Percentiles rank a stretch among this genome's conserved stretches.
phyloP scores from a whole-genome alignment of 2,329 filamentous ascomycete species.

The Diaporthe sp. region DNA sequence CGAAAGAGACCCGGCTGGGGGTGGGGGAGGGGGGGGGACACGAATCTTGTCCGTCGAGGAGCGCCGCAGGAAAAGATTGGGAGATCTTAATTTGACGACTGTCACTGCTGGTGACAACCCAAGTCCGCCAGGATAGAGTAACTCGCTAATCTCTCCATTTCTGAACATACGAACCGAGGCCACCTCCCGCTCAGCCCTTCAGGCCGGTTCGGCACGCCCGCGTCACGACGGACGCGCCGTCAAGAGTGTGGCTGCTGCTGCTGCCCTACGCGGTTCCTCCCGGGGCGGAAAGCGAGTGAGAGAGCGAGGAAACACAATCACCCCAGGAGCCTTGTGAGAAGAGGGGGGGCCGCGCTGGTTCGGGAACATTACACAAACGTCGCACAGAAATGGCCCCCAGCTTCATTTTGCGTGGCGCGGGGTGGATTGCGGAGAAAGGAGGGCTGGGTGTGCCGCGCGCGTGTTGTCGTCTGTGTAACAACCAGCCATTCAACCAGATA shows the following conservation, averaged over 20 bases:
- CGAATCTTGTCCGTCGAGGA: neutral
- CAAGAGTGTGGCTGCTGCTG: neutral
- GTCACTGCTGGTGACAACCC: neutral
- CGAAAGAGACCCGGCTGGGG: neutral
- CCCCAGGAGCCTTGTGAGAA: neutral
- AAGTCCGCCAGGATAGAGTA: neutral
- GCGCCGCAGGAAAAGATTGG: neutral
- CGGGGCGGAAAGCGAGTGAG: no score
- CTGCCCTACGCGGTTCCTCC: neutral
- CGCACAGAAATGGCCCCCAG: neutral
- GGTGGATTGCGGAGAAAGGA: neutral
- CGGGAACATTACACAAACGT: neutral
- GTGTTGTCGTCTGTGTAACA: conserved; percentile 3
- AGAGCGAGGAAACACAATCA: no score
- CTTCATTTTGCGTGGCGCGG: neutral
- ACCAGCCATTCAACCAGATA: neutral
- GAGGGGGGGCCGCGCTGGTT: neutral
- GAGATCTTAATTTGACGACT: neutral
- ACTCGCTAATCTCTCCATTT: neutral
- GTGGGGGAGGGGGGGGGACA: no score
- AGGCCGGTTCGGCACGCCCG: neutral
- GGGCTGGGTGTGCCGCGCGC: conserved; percentile 6
- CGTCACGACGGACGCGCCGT: neutral
- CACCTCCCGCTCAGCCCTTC: neutral
- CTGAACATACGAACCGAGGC: neutral